phyloP scores from a whole-genome alignment of 2,329 filamentous ascomycete genomes.

The Botrytis cinerea region DNA sequence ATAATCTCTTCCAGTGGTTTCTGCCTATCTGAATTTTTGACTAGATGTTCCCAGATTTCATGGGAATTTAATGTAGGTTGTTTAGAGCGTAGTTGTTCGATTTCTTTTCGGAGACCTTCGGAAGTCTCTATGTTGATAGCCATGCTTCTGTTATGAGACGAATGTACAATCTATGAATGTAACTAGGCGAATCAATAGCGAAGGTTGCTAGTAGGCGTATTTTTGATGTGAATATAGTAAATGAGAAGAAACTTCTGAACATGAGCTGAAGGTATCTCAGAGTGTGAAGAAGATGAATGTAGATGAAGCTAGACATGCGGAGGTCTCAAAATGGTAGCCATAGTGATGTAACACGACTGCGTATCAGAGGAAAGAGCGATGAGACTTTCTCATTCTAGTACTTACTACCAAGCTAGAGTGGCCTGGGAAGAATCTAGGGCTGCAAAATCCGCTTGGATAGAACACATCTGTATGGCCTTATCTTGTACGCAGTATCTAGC shows the following conservation, averaged over 20 bases:
- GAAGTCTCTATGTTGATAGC: not conserved
- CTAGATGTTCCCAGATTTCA: not conserved
- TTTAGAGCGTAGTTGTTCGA: not conserved
- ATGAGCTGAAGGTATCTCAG: not conserved
- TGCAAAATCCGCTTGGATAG: not conserved
- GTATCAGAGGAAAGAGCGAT: conserved; percentile 4
- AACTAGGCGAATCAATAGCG: not conserved
- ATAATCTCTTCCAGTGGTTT: not conserved
- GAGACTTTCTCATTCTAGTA: not conserved
- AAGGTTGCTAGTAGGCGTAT: no score
- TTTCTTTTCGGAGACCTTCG: not conserved
- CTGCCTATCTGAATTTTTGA: not conserved
- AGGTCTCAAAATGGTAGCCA: not conserved
- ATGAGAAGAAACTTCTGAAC: not conserved
- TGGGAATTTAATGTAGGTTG: not conserved
- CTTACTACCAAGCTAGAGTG: not conserved
- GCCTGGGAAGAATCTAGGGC: not conserved
- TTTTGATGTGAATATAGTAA: not conserved
- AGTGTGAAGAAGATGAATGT: not conserved
- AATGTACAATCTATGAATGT: not conserved
- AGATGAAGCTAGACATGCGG: not conserved
- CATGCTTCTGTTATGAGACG: not conserved
- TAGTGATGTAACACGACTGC: not conserved
- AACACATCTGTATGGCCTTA: not conserved
- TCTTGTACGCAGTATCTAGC: not conserved